Evolutionary conservation across 345 rosid genomes (phyloP), one percentile per base, ranked within the genome.

Genomic region (Dimocarpus longan): DNA sequence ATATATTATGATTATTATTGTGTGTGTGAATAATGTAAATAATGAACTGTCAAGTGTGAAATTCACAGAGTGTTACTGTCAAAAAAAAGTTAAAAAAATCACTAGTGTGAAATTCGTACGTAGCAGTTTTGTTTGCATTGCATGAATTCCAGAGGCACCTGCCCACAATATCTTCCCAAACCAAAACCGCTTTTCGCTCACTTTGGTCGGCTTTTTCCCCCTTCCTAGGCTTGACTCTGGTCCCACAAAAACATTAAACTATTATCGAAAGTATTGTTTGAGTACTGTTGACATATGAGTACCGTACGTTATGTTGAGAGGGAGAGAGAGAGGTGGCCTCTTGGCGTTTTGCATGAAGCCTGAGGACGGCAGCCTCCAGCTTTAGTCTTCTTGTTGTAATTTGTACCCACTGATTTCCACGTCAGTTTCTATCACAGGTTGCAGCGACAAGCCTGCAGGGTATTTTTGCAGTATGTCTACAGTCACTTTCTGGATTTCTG

Each of bases 101-200:
- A 26, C 28, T 26, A 8, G 16, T 18, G 46, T 50, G 64, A 54
- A 28, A 40, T 60, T 60, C 39, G 50, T 37, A 37, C 22, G 77
- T 59, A 40, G 56, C 11, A 15, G 16, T 40, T 59, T 62, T 60
- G 77, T 60, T 67, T 54, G 44, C 56, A 54, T 44, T 44, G 75
- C 69, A 59, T 60, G 79, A 74, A 80, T 46, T 43, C 78, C 28
- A 12, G 54, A 65, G 81, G 76, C 70, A 75, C 64, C 85, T 48
- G 84, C 84, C 82, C 85, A 82, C 82, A 71, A 71, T 75, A 75
- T 71, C 42, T n/a, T 18, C 32, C 50, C 3, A 24, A 18, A 8
- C 26, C 74, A 81, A 81, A 72, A 81, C 84, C 78, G 77, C 84
- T 81, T 77, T 77, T 46, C 74, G 8, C 4, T 46, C 59, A 39